Evolutionary conservation across 129 eudicot species (phyloP), one percentile per base, ranked within the genome.

Genomic region (Pseudognaphalium luteoalbum): DNA sequence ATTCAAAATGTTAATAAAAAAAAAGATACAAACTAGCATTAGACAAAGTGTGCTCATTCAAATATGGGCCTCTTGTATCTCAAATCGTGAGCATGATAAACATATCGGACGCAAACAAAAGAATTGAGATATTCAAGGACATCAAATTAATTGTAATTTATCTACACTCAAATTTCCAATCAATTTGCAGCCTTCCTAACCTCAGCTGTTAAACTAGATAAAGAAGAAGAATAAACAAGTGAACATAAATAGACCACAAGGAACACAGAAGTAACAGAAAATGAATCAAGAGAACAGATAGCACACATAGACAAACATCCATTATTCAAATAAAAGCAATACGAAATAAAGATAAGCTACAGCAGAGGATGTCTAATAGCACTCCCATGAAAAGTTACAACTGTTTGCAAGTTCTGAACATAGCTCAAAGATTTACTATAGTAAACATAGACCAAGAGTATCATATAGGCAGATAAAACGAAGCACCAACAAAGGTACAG

Each of bases 401-500:
- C 75, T 52, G 57, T 57, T 58, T 78, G 35, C 75, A 58, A 66
- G 79, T 84, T 71, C 81, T 59, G 65, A 69, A 78, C 57, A 68
- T 28, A 83, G 56, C 73, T 80, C 68, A 64, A 51, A 60, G 78
- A 69, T 78, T 61, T 72, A 77, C 77, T 74, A 76, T 44, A 81
- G 76, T 42, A 65, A 80, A 62, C 30, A 64, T 42, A 58, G 80
- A 72, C 72, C 75, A 86, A 77, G 73, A 76, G 76, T 77, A 79
- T 68, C 82, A 82, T 64, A 83, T 81, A 80, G 64, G 86, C 91
- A 88, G 87, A 86, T 83, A 88, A 87, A 79, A 62, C 78, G 90
- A 83, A 87, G 92, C 97, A 91, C 90, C 92, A 88, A 88, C 89
- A 91, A 86, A 84, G 85, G 88, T 81, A 85, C 87, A 89, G 87